Evolutionary conservation across 768 basidiomycete genomes (phyloP), one percentile per base, ranked within the genome.

Genomic region (Auricularia sp.): DNA sequence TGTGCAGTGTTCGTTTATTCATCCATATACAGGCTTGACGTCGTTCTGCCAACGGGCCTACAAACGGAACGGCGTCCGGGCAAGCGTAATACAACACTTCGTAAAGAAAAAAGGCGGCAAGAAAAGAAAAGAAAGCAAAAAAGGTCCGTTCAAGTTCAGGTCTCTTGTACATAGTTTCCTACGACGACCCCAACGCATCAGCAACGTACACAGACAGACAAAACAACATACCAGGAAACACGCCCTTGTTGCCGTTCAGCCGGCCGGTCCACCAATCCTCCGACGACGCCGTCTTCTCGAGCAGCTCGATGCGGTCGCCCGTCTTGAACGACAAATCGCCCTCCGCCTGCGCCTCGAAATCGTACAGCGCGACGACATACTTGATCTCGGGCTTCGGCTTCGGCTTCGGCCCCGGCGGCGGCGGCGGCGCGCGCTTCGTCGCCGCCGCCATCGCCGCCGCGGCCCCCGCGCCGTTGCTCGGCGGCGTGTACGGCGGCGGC

Each of bases 191-290:
- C 3, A 21, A 1, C 36, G 44, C 35, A 33, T 51, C 36, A 35
- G 44, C 8, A n/a, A n/a, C n/a, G n/a, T 16, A 58, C 36, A 51
- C 42, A 23, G 62, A 33, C n/a, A n/a, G n/a, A n/a, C n/a, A n/a
- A n/a, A n/a, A 61, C 53, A 68, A 77, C 75, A 72, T 77, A 83
- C 90, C 91, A 64, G 95, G 96, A 77, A 98, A 98, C 16, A 94
- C 89, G 7, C 95, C 95, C 72, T 91, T 84, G 66, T 74, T 73
- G 6, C 93, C 93, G 68, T 91, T 86, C 68, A 96, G 62, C 70
- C 84, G 82, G 6, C 96, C 95, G 34, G 94, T 97, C 96, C 96
- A 98, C 95, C 95, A 98, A 72, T 98, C 95, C 72, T 98, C 92
- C 34, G 87, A 72, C 70, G 86, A 94, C 6, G 82, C 83, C 18